A percentile compares a stretch with the other conserved stretches of the same genome.
Evolutionary conservation across 2,329 filamentous ascomycete genomes (phyloP).

Genomic region (Fusarium nurragi): DNA sequence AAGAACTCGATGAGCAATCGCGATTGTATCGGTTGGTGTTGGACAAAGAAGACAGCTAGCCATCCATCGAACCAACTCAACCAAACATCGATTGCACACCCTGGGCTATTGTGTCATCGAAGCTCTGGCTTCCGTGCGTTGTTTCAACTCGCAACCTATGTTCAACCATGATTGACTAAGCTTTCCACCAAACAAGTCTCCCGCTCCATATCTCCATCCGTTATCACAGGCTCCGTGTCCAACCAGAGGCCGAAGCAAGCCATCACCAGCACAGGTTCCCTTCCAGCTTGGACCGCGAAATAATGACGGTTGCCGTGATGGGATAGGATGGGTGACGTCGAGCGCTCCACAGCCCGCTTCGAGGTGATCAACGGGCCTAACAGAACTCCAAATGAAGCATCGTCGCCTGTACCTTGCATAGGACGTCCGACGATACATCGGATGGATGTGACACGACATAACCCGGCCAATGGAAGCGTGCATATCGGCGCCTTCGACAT

Average conservation of each 20-base stretch:
- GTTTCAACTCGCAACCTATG: constrained; percentile 28
- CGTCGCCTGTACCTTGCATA: constrained; percentile 45
- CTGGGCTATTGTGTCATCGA: constrained; percentile 17
- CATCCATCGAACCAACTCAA: constrained; percentile 9
- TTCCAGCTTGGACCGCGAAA: constrained; percentile 26
- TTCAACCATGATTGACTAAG: constrained; percentile 19
- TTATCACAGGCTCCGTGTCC: constrained; percentile 14
- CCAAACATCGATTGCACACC: constrained; percentile 6
- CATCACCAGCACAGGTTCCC: constrained; percentile 34
- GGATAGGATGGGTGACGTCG: constrained; percentile 37
- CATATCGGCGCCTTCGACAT: constrained; percentile 38
- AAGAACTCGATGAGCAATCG: constrained; percentile 10
- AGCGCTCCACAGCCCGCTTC: constrained; percentile 32
- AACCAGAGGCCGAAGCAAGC: constrained; percentile 28
- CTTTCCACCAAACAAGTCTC: constrained; percentile 27
- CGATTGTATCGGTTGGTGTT: constrained; percentile 9
- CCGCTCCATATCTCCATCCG: constrained; percentile 8
- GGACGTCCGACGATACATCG: constrained; percentile 36
- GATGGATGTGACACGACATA: constrained; percentile 45
- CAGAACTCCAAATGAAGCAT: constrained; percentile 26
- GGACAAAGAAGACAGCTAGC: constrained; percentile 8
- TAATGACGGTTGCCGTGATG: constrained; percentile 19
- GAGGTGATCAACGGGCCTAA: constrained; percentile 29
- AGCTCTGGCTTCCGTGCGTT: constrained; percentile 20
- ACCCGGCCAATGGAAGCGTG: constrained; percentile 46